A percentile compares a stretch with the other conserved stretches of the same genome.
Conservation (phyloP, 2,329 filamentous ascomycete genomes). For the Byssochlamys sp. region DNA sequence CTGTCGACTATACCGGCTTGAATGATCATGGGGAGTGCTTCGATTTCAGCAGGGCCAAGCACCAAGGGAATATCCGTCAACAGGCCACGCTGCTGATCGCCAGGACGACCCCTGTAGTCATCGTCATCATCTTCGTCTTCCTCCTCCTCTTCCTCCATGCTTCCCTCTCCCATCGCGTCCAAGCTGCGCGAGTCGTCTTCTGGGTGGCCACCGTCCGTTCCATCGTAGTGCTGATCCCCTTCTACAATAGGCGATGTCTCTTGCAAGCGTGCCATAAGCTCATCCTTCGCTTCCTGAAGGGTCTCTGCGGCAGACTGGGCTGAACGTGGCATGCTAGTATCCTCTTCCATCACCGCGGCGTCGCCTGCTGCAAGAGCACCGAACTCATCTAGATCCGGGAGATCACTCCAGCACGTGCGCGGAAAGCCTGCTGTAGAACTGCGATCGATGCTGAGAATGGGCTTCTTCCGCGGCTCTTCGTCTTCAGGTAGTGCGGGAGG, state of each 20-base stretch:
- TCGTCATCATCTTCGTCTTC: conserved; percentile 46
- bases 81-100: conserved; percentile 58
- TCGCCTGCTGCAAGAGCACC: conserved; percentile 27
- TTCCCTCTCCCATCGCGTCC: conserved; percentile 35
- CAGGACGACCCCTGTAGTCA: conserved; percentile 42
- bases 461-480: conserved; percentile 29
- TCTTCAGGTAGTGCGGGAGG: conserved; percentile 27
- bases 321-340: conserved; percentile 38
- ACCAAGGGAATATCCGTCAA: conserved; percentile 92
- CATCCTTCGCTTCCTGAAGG: conserved; percentile 43
- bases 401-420: conserved; percentile 33
- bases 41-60: conserved; percentile 85
- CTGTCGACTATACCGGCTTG: conserved; percentile 88
- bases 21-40: conserved; percentile 92
- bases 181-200: conserved; percentile 35
- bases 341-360: conserved; percentile 35
- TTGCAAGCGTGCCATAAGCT: conserved; percentile 41
- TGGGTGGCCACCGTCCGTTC: conserved; percentile 32
- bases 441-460: conserved; percentile 34
- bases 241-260: conserved; percentile 34
- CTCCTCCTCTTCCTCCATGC: conserved; percentile 40
- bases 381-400: conserved; percentile 36
- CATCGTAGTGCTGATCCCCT: conserved; percentile 33
- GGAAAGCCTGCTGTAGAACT: conserved; percentile 30
- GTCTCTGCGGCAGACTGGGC: conserved; percentile 41